Conservation (phyloP, 2,329 filamentous ascomycete genomes). For the Claviceps maximensis region DNA sequence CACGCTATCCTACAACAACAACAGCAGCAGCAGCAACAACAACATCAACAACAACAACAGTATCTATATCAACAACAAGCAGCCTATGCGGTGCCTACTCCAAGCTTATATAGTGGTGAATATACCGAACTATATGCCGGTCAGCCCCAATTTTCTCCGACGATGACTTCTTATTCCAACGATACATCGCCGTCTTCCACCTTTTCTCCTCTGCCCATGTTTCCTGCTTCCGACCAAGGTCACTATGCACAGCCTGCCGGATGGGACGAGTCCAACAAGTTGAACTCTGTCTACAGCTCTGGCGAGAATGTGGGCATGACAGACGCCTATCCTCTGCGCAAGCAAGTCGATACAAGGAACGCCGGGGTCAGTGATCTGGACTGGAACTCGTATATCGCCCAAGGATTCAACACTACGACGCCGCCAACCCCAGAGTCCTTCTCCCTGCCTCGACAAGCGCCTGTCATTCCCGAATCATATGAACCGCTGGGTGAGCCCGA, state of each 20-base stretch:
- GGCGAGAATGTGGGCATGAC: slow-evolving; percentile 9
- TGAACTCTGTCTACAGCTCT: slow-evolving; percentile 16
- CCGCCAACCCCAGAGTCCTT: slow-evolving; percentile 49
- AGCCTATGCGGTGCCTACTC: slow-evolving; percentile 26
- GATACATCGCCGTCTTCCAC: slow-evolving; percentile 42
- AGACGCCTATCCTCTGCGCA: slow-evolving; percentile 20
- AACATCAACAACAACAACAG: slow-evolving; percentile 22
- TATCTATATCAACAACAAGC: slow-evolving; percentile 22
- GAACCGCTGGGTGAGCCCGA: slow-evolving; percentile 37
- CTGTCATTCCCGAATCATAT: slow-evolving; percentile 34
- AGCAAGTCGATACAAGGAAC: slow-evolving; percentile 6
- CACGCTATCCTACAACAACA: not conserved
- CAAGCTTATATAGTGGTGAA: slow-evolving; percentile 21
- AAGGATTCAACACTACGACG: slow-evolving; percentile 34
- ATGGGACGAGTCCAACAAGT: slow-evolving; percentile 22
- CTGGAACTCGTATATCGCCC: slow-evolving; percentile 34
- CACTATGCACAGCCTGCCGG: slow-evolving; percentile 27
- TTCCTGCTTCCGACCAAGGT: slow-evolving; percentile 23
- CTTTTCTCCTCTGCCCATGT: slow-evolving; percentile 40
- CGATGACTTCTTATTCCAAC: slow-evolving; percentile 41
- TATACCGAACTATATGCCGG: slow-evolving; percentile 28
- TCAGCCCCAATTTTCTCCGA: slow-evolving; percentile 35
- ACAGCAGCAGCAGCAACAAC: slow-evolving; percentile 21
- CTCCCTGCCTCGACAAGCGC: slow-evolving; percentile 36
- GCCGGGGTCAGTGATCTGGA: slow-evolving; percentile 13